Percentiles rank a stretch among this genome's conserved stretches.
Conservation (phyloP, 2,329 filamentous ascomycete species). For the Drechslerella coelobrocha region DNA sequence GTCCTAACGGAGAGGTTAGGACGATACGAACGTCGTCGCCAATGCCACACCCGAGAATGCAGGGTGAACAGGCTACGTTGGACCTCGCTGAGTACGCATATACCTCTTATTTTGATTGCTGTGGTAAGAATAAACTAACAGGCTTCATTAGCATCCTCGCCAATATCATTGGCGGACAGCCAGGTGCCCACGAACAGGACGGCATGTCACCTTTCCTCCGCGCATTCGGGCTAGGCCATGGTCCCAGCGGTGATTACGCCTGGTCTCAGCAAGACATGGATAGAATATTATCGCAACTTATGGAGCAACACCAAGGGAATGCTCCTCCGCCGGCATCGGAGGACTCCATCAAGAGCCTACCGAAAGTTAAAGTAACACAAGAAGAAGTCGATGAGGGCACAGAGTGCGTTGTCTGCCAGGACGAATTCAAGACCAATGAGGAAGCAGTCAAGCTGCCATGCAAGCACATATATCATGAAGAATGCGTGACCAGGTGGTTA, state of each 20-base stretch:
- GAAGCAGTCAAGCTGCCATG: conserved; percentile 82
- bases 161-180: conserved; percentile 34
- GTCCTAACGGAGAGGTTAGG: conserved; percentile 38
- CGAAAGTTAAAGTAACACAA: conserved; percentile 72
- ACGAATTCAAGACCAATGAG: conserved; percentile 75
- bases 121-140: background rate
- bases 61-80: conserved; percentile 11
- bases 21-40: conserved; percentile 44
- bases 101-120: background rate
- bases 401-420: conserved; percentile 96
- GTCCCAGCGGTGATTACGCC: conserved; percentile 75
- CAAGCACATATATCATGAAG: conserved; percentile 65
- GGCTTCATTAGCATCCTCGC: conserved; percentile 20
- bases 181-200: conserved; percentile 6
- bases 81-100: conserved; percentile 31
- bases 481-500: conserved; percentile 54
- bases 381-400: conserved; percentile 74
- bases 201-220: conserved; percentile 37
- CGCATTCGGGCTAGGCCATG: conserved; percentile 45
- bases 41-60: conserved; percentile 26
- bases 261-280: conserved; percentile 91
- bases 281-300: conserved; percentile 81
- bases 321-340: conserved; percentile 82
- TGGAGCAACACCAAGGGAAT: conserved; percentile 82
- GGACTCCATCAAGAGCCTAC: conserved; percentile 74